Evolutionary conservation across 169 alveolate species (phyloP).

Genomic region (Toxoplasma gondii): DNA sequence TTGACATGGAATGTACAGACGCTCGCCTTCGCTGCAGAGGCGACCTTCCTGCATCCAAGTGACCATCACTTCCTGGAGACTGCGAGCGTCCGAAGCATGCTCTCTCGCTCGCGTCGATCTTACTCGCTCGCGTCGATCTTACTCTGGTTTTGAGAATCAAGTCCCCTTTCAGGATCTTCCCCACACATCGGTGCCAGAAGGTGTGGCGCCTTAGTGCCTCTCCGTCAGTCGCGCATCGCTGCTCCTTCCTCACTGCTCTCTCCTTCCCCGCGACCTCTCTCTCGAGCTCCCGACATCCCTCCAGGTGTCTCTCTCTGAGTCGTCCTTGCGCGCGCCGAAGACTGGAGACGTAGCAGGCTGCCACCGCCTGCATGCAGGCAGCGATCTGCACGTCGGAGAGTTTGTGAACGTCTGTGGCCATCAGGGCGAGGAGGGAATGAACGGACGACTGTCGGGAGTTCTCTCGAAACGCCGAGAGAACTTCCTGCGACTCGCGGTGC

Average conservation of each 20-base stretch:
- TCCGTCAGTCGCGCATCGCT: neutral
- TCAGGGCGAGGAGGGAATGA: neutral
- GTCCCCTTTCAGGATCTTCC: conserved; percentile 14
- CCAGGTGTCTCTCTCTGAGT: neutral
- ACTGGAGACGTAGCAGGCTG: neutral
- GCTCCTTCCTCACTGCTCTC: neutral
- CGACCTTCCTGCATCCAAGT: too few relatives aligned
- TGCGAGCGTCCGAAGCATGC: too few relatives aligned
- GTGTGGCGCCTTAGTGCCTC: neutral
- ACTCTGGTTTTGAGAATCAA: neutral
- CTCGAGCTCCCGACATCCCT: neutral
- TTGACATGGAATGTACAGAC: too few relatives aligned
- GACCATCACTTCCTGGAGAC: too few relatives aligned
- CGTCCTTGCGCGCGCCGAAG: neutral
- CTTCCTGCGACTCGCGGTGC: neutral
- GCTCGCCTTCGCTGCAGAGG: too few relatives aligned
- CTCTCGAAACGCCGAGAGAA: neutral
- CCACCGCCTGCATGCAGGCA: conserved; percentile 23
- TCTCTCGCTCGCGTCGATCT: too few relatives aligned
- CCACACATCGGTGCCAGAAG: conserved; percentile 23
- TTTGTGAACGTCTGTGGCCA: conserved; percentile 16
- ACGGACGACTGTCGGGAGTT: neutral
- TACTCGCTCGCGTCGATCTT: too few relatives aligned
- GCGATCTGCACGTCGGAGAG: neutral
- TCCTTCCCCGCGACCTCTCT: neutral